A percentile compares a stretch with the other conserved stretches of the same genome.
Evolutionary conservation across 2,329 filamentous ascomycete species (phyloP).

Genomic region (Elsinoe perseae): DNA sequence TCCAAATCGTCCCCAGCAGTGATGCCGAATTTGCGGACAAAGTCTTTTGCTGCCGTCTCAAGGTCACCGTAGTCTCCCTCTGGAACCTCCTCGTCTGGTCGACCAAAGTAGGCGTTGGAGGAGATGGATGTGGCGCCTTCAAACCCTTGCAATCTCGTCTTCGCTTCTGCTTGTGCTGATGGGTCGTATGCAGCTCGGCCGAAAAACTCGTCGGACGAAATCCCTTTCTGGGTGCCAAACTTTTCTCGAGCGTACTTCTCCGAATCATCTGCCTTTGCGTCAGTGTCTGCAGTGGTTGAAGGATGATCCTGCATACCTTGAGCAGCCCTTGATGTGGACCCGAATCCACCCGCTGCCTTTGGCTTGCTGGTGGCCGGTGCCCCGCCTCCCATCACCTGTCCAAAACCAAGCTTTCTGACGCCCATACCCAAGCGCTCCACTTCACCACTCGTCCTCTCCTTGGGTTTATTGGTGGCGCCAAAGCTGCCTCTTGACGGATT

Average conservation of each 20-base stretch:
- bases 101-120: constrained; percentile 94
- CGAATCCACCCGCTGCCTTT: constrained; percentile 71
- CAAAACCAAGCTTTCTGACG: constrained; percentile 75
- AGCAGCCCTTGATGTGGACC: constrained; percentile 53
- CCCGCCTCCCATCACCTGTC: constrained; percentile 60
- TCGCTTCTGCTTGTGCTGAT: constrained; percentile 72
- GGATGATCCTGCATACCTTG: background rate
- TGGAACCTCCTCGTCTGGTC: constrained; percentile 68
- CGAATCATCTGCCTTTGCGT: constrained; percentile 52
- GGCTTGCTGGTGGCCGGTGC: constrained; percentile 51
- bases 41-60: constrained; percentile 90
- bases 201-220: constrained; percentile 97
- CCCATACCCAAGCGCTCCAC: constrained; percentile 88
- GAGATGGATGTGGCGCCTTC: constrained; percentile 89
- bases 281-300: background rate
- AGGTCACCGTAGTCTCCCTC: constrained; percentile 68
- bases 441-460: constrained; percentile 59
- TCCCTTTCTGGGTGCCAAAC: constrained; percentile 88
- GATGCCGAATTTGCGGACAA: constrained; percentile 88
- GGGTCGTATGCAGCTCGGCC: constrained; percentile 83
- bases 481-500: constrained; percentile 58
- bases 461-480: constrained; percentile 48
- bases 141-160: constrained; percentile 79
- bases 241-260: constrained; percentile 78
- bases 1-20: constrained; percentile 94